These are phyloP conservation scores for Cordyceps pruinosa DNA, from an alignment of 2,329 filamentous ascomycete genomes.

Conservation along the genomic window DNA sequence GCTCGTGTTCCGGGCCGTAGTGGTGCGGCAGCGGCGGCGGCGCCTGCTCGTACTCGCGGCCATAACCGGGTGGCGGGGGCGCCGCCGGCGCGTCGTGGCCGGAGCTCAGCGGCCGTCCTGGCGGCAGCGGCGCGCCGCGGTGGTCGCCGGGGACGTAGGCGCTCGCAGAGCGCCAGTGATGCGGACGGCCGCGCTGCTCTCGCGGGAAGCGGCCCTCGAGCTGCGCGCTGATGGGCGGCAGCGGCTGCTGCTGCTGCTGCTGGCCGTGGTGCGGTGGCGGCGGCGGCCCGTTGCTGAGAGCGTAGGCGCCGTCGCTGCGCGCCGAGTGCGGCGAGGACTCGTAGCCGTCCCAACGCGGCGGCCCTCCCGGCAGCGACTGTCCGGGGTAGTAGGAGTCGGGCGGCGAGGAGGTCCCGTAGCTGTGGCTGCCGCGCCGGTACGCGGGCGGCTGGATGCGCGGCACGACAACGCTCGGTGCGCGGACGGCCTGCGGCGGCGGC, in stretches of 20 bases:
- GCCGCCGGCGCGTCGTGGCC: not conserved
- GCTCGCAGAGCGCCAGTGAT: conserved; percentile 10
- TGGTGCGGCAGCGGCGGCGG: not conserved
- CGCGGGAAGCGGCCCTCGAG: conserved; percentile 10
- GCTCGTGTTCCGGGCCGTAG: conserved; percentile 1
- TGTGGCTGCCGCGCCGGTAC: conserved; percentile 13
- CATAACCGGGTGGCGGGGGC: not conserved
- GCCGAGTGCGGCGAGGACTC: conserved; percentile 4
- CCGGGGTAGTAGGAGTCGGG: conserved; percentile 3
- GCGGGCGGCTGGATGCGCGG: conserved; percentile 19
- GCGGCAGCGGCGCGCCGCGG: not conserved
- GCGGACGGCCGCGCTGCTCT: not conserved
- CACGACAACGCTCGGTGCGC: conserved; percentile 19
- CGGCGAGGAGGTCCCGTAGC: not conserved
- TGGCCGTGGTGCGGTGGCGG: not conserved
- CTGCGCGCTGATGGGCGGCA: conserved; percentile 22
- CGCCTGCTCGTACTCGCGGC: not conserved
- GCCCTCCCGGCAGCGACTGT: not conserved
- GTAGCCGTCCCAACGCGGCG: conserved; percentile 7
- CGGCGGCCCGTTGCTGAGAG: not conserved
- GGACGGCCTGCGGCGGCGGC: conserved; percentile 8
- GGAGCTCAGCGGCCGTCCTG: not conserved
- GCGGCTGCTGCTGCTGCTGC: conserved; percentile 2
- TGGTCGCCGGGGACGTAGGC: conserved; percentile 3
- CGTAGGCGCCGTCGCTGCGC: conserved; percentile 3